Evolutionary conservation across 2,329 filamentous ascomycete genomes (phyloP).

Genomic region (Penicillium brasilianum): DNA sequence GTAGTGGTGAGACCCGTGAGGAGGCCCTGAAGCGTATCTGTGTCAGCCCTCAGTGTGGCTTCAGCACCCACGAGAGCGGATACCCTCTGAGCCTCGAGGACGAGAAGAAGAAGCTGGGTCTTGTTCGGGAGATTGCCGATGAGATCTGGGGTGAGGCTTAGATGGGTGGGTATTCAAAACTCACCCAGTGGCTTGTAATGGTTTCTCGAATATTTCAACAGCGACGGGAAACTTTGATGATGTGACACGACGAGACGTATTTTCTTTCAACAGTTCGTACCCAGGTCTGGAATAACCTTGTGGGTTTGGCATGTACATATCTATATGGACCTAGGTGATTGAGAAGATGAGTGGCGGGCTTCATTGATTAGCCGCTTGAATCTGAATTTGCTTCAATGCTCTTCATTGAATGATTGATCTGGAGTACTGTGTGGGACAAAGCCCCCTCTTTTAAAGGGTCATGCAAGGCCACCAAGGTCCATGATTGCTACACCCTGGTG

Average conservation of each 20-base stretch:
- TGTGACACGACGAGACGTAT: conserved; percentile 20
- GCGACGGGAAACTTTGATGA: conserved; percentile 13
- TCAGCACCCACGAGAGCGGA: conserved; percentile 74
- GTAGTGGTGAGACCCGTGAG: conserved; percentile 65
- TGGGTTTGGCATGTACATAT: conserved; percentile 10
- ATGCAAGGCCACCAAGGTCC: not conserved
- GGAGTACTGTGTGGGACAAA: not conserved
- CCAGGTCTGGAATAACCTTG: not conserved
- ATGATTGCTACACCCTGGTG: not conserved
- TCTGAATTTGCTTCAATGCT: conserved; percentile 1
- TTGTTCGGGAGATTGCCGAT: conserved; percentile 73
- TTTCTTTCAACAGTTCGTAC: conserved; percentile 13
- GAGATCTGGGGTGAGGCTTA: conserved; percentile 64
- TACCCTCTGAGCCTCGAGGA: conserved; percentile 71
- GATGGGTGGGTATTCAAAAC: not conserved
- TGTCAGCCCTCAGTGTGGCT: conserved; percentile 74
- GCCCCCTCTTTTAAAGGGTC: not conserved
- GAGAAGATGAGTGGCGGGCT: not conserved
- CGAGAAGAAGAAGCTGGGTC: conserved; percentile 72
- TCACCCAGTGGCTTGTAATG: conserved; percentile 4
- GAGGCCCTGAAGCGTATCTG: conserved; percentile 71
- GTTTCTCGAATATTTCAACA: conserved; percentile 27
- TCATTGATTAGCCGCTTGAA: conserved; percentile 1
- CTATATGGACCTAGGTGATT: not conserved
- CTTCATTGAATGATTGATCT: not conserved